Evolutionary conservation across 768 basidiomycete species (phyloP).

Genomic region (Trametes elegans): DNA sequence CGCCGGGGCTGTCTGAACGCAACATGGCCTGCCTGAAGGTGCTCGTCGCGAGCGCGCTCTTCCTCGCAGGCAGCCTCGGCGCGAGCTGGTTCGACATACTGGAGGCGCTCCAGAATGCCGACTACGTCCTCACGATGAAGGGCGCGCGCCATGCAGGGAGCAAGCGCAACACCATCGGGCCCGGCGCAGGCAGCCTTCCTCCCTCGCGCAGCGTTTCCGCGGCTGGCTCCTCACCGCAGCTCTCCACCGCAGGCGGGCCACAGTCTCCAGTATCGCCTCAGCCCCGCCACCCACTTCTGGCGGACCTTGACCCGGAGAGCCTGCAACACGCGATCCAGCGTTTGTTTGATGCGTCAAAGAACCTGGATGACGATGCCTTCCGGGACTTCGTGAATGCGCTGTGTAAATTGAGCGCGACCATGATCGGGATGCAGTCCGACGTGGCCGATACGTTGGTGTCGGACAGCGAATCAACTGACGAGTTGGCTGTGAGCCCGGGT

Average conservation of each 20-base stretch:
- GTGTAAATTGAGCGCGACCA: constrained; percentile 85
- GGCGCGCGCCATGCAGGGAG: constrained; percentile 29
- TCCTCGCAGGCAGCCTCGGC: constrained; percentile 83
- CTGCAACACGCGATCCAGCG: constrained; percentile 74
- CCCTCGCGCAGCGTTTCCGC: constrained; percentile 36
- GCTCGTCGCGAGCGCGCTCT: constrained; percentile 70
- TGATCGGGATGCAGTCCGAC: constrained; percentile 85
- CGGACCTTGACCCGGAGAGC: constrained; percentile 73
- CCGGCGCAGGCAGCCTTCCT: constrained; percentile 32
- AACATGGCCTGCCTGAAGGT: constrained; percentile 91
- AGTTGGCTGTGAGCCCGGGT: constrained; percentile 27
- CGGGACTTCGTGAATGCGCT: constrained; percentile 72
- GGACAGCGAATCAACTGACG: constrained; percentile 41
- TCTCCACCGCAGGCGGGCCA: constrained; percentile 22
- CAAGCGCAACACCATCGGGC: constrained; percentile 25
- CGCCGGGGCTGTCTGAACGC: constrained; percentile 81
- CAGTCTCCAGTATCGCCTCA: constrained; percentile 27
- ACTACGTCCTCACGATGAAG: constrained; percentile 79
- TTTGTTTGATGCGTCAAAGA: constrained; percentile 83
- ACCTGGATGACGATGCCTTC: constrained; percentile 81
- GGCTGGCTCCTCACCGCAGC: constrained; percentile 2
- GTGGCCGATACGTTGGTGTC: constrained; percentile 26
- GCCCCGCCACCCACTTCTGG: constrained; percentile 58
- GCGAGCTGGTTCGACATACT: constrained; percentile 90
- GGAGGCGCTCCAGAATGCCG: constrained; percentile 92